Percentiles rank a stretch among this genome's conserved stretches.
Evolutionary conservation across 2,329 filamentous ascomycete species (phyloP).

Genomic region (Cercospora beticola): DNA sequence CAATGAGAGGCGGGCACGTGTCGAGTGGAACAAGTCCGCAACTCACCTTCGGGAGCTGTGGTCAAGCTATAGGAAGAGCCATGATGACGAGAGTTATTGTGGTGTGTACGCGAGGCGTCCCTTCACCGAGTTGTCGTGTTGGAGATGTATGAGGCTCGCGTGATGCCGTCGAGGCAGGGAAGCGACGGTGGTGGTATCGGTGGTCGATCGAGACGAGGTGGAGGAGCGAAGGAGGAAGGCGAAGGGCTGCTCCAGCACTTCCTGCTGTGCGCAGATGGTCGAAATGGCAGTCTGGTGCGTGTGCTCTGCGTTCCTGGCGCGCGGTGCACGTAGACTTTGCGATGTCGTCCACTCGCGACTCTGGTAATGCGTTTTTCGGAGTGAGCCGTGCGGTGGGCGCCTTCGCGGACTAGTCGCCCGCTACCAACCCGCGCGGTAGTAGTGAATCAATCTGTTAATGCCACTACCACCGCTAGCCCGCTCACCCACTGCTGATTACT

Average conservation of each 20-base stretch:
- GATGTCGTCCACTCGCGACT: slow-evolving; percentile 4
- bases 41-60: slow-evolving; percentile 13
- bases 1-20: background rate
- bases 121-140: background rate
- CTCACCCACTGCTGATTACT: background rate
- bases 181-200: slow-evolving; percentile 4
- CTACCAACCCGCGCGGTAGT: background rate
- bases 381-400: slow-evolving; percentile 1
- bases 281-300: slow-evolving; percentile 9
- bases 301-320: slow-evolving; percentile 5
- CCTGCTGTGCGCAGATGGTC: background rate
- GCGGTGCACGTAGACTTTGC: background rate
- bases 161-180: background rate
- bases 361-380: slow-evolving; percentile 7
- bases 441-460: background rate
- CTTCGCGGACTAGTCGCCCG: background rate
- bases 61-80: slow-evolving; percentile 22
- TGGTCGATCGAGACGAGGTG: background rate
- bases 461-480: slow-evolving; percentile 2
- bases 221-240: background rate
- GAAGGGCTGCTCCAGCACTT: background rate
- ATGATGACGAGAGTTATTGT: slow-evolving; percentile 19
- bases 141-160: background rate
- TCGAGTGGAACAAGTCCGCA: slow-evolving; percentile 1
- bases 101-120: slow-evolving; percentile 5